Conservation (phyloP, 805 yeast genomes). For the Candida succiphila region DNA sequence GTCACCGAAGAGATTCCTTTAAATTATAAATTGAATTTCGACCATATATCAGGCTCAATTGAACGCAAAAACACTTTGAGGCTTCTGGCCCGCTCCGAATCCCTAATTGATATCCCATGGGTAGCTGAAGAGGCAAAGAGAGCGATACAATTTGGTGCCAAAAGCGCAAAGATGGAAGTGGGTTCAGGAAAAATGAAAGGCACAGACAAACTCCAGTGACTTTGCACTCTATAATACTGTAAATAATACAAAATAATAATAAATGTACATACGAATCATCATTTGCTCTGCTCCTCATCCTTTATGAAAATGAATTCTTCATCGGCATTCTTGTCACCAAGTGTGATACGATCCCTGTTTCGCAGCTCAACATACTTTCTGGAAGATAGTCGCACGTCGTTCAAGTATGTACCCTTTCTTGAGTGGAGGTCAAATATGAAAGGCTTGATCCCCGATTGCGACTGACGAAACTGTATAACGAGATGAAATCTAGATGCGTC, state of each 20-base stretch:
- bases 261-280: no score
- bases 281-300: no score
- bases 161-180: slow-evolving; percentile 85
- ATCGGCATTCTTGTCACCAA: slow-evolving; percentile 17
- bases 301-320: slow-evolving; percentile 14
- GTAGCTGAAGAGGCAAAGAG: slow-evolving; percentile 75
- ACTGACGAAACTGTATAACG: slow-evolving; percentile 17
- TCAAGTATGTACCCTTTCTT: slow-evolving; percentile 20
- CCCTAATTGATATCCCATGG: slow-evolving; percentile 23
- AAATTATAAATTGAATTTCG: slow-evolving; percentile 28
- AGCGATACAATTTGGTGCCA: slow-evolving; percentile 95
- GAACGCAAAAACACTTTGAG: slow-evolving; percentile 49
- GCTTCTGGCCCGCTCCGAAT: slow-evolving; percentile 36
- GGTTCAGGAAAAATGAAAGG: slow-evolving; percentile 75
- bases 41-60: slow-evolving; percentile 24
- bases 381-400: slow-evolving; percentile 16
- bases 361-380: slow-evolving; percentile 16
- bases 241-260: no score
- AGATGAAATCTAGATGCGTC: slow-evolving; percentile 10
- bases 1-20: slow-evolving; percentile 41
- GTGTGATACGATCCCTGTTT: slow-evolving; percentile 13
- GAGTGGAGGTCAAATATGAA: slow-evolving; percentile 20
- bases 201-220: slow-evolving; percentile 33
- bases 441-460: background rate
- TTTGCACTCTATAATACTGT: no score